Conservation (phyloP, 805 yeast genomes). For the Wickerhamomyces bovis region DNA sequence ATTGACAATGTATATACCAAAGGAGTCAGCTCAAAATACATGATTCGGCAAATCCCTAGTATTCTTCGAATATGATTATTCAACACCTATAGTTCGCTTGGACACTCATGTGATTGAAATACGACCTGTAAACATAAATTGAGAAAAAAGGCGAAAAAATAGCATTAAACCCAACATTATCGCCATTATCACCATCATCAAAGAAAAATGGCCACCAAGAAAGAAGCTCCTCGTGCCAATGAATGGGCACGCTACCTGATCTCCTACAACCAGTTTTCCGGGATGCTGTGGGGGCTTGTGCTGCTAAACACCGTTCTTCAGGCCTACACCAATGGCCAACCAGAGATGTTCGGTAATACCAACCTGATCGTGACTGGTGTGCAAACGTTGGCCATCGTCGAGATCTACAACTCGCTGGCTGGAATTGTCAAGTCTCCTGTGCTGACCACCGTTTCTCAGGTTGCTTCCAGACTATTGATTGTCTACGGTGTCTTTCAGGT, state of each 20-base stretch:
- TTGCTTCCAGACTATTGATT: slow-evolving; percentile 73
- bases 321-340: slow-evolving; percentile 50
- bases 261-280: slow-evolving; percentile 48
- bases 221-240: neutral
- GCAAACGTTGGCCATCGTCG: slow-evolving; percentile 77
- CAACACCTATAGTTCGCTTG: too few relatives aligned
- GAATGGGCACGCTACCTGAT: slow-evolving; percentile 25
- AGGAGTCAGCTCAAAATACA: too few relatives aligned
- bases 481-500: slow-evolving; percentile 75
- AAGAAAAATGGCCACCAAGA: neutral
- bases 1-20: too few relatives aligned
- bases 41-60: too few relatives aligned
- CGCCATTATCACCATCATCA: neutral
- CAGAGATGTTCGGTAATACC: slow-evolving; percentile 55
- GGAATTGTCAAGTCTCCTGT: slow-evolving; percentile 86
- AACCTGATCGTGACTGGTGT: slow-evolving; percentile 52
- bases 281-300: slow-evolving; percentile 47
- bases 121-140: too few relatives aligned
- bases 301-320: slow-evolving; percentile 37
- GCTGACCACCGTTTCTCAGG: slow-evolving; percentile 81
- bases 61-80: too few relatives aligned
- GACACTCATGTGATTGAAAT: too few relatives aligned
- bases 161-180: neutral
- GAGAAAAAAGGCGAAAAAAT: neutral
- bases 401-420: slow-evolving; percentile 66